Percentiles rank a stretch among this genome's conserved stretches.
phyloP scores from a whole-genome alignment of 305 asterid species.

The Euphrasia arctica region DNA sequence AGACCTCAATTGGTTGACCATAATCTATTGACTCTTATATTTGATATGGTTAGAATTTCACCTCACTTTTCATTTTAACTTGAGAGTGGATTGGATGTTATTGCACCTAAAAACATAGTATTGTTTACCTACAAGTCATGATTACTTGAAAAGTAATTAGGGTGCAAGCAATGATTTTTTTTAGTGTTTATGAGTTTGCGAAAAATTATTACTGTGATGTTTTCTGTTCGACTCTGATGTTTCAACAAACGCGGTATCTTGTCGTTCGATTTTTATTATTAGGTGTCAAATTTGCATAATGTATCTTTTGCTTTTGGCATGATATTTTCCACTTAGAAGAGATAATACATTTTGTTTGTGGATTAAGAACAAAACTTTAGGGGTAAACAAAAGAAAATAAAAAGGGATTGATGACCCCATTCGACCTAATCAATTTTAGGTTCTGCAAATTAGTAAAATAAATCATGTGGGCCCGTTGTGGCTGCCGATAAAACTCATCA shows the following conservation, averaged over 20 bases:
- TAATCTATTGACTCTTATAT: background rate
- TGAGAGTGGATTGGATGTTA: constrained; percentile 38
- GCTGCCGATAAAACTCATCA: too few species aligned
- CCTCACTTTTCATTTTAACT: constrained; percentile 29
- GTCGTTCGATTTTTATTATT: background rate
- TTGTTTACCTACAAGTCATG: constrained; percentile 17
- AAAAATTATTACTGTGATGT: background rate
- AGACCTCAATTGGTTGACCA: too few species aligned
- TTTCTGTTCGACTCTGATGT: constrained; percentile 16
- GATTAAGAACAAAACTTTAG: constrained; percentile 22
- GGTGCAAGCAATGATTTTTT: constrained; percentile 11
- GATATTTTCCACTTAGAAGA: constrained; percentile 11
- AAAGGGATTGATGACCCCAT: constrained; percentile 13
- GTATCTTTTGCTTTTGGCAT: constrained; percentile 14
- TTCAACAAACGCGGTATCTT: constrained; percentile 23
- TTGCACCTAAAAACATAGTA: constrained; percentile 31
- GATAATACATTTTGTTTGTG: background rate
- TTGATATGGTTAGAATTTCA: constrained; percentile 28
- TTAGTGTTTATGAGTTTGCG: background rate
- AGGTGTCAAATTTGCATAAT: background rate
- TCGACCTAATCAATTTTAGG: constrained; percentile 20
- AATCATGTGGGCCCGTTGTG: too few species aligned
- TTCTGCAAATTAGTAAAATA: background rate
- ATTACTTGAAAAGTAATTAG: constrained; percentile 9
- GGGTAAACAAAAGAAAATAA: constrained; percentile 18